Conservation (phyloP, 2,329 filamentous ascomycete species). For the Aspergillus clavatus region DNA sequence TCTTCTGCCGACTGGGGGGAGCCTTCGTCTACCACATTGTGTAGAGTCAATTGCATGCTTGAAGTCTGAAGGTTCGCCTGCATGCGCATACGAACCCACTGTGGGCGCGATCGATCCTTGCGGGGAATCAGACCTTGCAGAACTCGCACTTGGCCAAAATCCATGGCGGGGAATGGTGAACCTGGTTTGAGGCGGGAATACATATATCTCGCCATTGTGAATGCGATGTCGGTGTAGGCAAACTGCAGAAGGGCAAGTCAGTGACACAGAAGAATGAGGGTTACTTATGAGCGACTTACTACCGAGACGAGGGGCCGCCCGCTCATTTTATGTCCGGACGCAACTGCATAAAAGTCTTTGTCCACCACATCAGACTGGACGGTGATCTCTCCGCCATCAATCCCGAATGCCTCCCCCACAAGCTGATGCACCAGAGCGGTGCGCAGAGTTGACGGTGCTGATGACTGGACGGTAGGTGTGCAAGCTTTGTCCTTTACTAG, state of each 20-base stretch:
- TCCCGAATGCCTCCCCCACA: too few relatives aligned
- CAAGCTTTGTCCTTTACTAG: too few relatives aligned
- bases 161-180: slow-evolving; percentile 24
- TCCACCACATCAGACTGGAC: slow-evolving; percentile 37
- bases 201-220: slow-evolving; percentile 22
- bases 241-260: slow-evolving; percentile 10
- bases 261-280: neutral
- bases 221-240: slow-evolving; percentile 25
- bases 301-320: slow-evolving; percentile 41
- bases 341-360: slow-evolving; percentile 35
- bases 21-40: slow-evolving; percentile 4
- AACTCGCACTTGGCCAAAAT: slow-evolving; percentile 40
- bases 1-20: slow-evolving; percentile 3
- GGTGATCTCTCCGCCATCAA: too few relatives aligned
- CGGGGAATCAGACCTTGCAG: slow-evolving; percentile 54
- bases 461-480: too few relatives aligned
- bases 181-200: slow-evolving; percentile 10
- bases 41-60: slow-evolving; percentile 5
- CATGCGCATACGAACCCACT: slow-evolving; percentile 6
- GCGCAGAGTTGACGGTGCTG: too few relatives aligned
- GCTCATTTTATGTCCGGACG: slow-evolving; percentile 44
- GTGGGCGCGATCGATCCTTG: slow-evolving; percentile 5
- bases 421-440: too few relatives aligned
- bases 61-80: slow-evolving; percentile 1
- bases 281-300: slow-evolving; percentile 29